Percentiles rank a stretch among this genome's conserved stretches.
Conservation (phyloP, 2,329 filamentous ascomycete genomes). For the Aspergillus latus region DNA sequence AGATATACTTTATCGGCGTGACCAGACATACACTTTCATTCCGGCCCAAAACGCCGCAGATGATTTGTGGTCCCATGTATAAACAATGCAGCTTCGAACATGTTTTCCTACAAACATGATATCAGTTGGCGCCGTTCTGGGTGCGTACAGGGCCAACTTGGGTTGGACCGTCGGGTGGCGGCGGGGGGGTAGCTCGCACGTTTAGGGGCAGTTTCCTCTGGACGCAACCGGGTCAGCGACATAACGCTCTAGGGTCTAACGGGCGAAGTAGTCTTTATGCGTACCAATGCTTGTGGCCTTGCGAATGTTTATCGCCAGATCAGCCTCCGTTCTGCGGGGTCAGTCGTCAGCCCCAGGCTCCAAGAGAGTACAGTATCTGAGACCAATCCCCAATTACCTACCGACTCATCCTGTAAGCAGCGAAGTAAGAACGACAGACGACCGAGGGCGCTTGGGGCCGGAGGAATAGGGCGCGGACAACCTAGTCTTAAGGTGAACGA, state of each 20-base stretch:
- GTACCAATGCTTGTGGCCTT: slow-evolving; percentile 65
- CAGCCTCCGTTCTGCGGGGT: slow-evolving; percentile 56
- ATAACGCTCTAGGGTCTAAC: slow-evolving; percentile 2
- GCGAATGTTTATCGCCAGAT: slow-evolving; percentile 65
- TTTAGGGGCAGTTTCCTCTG: slow-evolving; percentile 67
- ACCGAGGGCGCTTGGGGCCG: slow-evolving; percentile 20
- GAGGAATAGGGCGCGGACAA: slow-evolving; percentile 26
- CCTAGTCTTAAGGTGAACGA: slow-evolving; percentile 1
- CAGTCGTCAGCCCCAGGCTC: not conserved
- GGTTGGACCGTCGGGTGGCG: not conserved
- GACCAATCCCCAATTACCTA: slow-evolving; percentile 35
- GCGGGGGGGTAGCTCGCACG: slow-evolving; percentile 44
- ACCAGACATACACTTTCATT: slow-evolving; percentile 82
- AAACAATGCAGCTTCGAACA: slow-evolving; percentile 96
- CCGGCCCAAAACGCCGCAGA: slow-evolving; percentile 94
- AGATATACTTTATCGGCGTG: not conserved
- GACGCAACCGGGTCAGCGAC: slow-evolving; percentile 20
- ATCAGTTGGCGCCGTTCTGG: slow-evolving; percentile 1
- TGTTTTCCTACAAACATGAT: slow-evolving; percentile 65
- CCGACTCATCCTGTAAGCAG: slow-evolving; percentile 64
- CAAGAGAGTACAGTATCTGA: not conserved
- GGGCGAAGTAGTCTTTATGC: slow-evolving; percentile 18
- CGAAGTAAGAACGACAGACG: slow-evolving; percentile 30
- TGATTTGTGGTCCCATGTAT: slow-evolving; percentile 98
- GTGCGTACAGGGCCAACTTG: slow-evolving; percentile 8